Conservation (phyloP, 345 rosid species). For the Eucalyptus shirleyi region DNA sequence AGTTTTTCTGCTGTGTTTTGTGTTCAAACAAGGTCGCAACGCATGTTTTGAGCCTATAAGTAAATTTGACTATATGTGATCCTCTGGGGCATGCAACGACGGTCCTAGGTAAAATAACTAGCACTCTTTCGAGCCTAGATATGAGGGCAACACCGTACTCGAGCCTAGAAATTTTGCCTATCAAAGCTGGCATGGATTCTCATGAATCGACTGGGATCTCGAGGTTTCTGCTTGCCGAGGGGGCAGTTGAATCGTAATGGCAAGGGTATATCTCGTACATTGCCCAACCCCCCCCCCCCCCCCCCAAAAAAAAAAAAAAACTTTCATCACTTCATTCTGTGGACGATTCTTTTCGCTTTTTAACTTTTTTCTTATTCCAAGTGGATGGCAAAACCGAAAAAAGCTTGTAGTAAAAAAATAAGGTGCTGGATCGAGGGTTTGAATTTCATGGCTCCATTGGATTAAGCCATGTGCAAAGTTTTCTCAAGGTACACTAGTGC, state of each 20-base stretch:
- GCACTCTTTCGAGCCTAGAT: background rate
- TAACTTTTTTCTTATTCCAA: background rate
- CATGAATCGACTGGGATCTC: background rate
- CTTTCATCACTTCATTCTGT: background rate
- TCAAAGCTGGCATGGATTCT: background rate
- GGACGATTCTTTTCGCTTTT: background rate
- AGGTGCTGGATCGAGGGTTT: background rate
- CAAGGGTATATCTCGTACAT: background rate
- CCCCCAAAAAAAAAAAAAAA: too few species aligned
- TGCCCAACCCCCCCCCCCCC: too few species aligned
- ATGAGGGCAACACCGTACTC: background rate
- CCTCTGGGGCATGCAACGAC: background rate
- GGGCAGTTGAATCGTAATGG: background rate
- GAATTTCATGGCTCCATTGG: background rate
- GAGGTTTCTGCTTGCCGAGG: background rate
- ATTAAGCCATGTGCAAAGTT: background rate
- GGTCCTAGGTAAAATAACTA: background rate
- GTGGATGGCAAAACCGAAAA: background rate
- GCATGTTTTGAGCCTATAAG: background rate
- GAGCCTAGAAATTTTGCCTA: background rate
- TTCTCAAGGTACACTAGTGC: background rate
- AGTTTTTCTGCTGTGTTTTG: background rate
- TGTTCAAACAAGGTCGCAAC: background rate
- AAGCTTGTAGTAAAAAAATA: background rate
- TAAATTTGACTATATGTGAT: background rate